phyloP scores from a whole-genome alignment of 2,329 filamentous ascomycete genomes.

The Neopestalotiopsis clavispora region DNA sequence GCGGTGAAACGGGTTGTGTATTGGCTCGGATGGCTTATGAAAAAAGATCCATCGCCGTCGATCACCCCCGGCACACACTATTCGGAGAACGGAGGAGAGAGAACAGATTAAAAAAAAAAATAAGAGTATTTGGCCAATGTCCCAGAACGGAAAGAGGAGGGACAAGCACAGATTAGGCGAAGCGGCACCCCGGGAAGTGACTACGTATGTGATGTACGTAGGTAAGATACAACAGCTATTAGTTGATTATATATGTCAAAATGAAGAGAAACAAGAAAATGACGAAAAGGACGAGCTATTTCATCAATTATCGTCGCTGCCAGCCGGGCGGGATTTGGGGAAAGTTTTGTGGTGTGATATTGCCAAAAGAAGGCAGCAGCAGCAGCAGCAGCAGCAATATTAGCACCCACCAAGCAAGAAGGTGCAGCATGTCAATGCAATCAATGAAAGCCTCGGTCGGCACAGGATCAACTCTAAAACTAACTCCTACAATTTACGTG shows the following conservation, averaged over 20 bases:
- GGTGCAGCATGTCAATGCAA: no score
- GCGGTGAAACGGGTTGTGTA: conserved; percentile 15
- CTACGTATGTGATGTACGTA: not conserved
- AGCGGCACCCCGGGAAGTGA: conserved; percentile 10
- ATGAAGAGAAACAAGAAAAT: no score
- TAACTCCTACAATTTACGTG: not conserved
- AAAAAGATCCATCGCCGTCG: conserved; percentile 2
- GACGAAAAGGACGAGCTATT: no score
- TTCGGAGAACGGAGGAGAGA: not conserved
- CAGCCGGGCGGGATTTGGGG: no score
- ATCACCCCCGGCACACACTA: conserved; percentile 1
- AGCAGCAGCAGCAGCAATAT: no score
- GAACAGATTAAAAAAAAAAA: not conserved
- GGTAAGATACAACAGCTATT: not conserved
- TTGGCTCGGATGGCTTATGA: conserved; percentile 12
- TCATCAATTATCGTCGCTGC: no score
- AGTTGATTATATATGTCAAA: not conserved
- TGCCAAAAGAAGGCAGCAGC: no score
- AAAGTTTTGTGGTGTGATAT: no score
- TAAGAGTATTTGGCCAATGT: not conserved
- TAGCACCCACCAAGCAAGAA: no score
- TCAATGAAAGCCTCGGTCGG: no score
- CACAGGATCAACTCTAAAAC: not conserved
- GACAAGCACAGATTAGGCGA: conserved; percentile 16
- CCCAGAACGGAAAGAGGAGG: conserved; percentile 12